Evolutionary conservation across 148 eudicot species (phyloP).

Genomic region (Amaranthus hypochondriacus): DNA sequence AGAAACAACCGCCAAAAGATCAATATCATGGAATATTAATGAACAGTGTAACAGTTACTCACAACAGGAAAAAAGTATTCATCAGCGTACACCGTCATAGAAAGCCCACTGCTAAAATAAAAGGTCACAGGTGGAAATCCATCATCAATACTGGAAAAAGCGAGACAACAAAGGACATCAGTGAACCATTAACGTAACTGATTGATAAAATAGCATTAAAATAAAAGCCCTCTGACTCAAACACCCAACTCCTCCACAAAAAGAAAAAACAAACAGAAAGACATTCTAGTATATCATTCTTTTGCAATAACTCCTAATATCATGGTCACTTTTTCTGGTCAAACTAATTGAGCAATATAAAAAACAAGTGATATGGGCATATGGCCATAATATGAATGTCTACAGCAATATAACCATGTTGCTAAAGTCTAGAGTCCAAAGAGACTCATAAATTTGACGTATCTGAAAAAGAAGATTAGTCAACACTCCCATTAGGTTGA

Average conservation of each 20-base stretch:
- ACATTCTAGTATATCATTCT: no score
- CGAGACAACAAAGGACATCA: slow-evolving; percentile 1
- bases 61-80: slow-evolving; percentile 84
- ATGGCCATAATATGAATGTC: no score
- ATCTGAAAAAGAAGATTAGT: no score
- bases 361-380: no score
- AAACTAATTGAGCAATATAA: no score
- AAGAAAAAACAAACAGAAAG: not conserved
- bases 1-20: not conserved
- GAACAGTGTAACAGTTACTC: slow-evolving; percentile 37
- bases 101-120: slow-evolving; percentile 58
- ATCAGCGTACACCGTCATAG: slow-evolving; percentile 65
- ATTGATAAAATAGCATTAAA: not conserved
- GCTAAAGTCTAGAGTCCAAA: no score
- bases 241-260: not conserved
- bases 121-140: slow-evolving; percentile 77
- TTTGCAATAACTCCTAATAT: no score
- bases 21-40: not conserved
- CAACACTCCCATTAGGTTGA: no score
- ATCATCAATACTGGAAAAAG: slow-evolving; percentile 75
- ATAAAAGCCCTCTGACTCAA: not conserved
- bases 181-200: not conserved
- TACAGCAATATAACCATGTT: no score
- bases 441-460: no score
- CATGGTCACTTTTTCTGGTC: no score